Evolutionary conservation across 805 yeast genomes (phyloP).

Genomic region (Metschnikowia aberdeeniae): DNA sequence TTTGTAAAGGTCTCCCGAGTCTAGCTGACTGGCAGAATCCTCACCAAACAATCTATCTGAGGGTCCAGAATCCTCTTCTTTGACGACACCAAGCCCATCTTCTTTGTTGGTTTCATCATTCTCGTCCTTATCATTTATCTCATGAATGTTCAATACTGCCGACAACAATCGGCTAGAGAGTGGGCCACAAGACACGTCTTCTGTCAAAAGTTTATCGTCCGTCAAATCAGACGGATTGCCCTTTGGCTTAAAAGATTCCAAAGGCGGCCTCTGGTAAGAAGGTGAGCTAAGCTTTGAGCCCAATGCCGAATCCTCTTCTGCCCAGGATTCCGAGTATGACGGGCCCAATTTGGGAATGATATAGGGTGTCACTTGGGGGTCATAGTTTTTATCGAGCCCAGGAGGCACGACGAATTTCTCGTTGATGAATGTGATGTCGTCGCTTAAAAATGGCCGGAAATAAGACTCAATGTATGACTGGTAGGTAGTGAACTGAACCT

Average conservation of each 20-base stretch:
- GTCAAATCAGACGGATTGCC: conserved; percentile 54
- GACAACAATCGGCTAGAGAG: conserved; percentile 76
- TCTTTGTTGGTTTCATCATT: conserved; percentile 19
- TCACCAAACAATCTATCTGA: conserved; percentile 23
- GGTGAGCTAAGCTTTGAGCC: conserved; percentile 46
- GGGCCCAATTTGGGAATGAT: conserved; percentile 84
- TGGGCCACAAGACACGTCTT: conserved; percentile 85
- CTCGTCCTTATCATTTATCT: conserved; percentile 18
- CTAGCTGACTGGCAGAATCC: conserved; percentile 35
- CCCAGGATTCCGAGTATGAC: conserved; percentile 79
- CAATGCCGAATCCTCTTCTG: conserved; percentile 63
- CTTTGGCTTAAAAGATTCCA: conserved; percentile 49
- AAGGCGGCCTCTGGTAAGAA: conserved; percentile 39
- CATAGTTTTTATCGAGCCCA: conserved; percentile 48
- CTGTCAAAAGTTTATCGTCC: conserved; percentile 65
- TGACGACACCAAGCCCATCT: conserved; percentile 10
- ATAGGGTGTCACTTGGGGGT: conserved; percentile 66
- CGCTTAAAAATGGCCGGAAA: conserved; percentile 72
- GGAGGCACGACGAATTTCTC: conserved; percentile 58
- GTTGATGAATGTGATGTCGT: conserved; percentile 71
- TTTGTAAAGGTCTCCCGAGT: conserved; percentile 32
- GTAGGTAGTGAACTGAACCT: conserved; percentile 87
- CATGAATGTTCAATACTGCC: conserved; percentile 59
- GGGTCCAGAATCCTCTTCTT: conserved; percentile 12
- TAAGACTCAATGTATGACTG: conserved; percentile 81